A percentile compares a stretch with the other conserved stretches of the same genome.
Conservation (phyloP, 495 filamentous ascomycete genomes). For the Penicillium pulvis region DNA sequence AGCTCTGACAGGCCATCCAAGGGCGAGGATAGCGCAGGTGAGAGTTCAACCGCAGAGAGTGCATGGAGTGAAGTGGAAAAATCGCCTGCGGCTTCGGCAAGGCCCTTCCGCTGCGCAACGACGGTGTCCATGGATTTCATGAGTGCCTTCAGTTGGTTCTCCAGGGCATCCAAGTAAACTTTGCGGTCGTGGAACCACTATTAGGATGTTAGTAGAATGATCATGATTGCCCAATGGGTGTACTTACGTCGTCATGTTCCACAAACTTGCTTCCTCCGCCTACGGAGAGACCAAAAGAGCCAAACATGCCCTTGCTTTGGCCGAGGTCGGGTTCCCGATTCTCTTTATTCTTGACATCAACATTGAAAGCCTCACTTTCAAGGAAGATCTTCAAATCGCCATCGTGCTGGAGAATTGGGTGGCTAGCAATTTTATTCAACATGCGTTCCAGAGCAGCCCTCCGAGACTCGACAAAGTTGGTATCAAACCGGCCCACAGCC, state of each 20-base stretch:
- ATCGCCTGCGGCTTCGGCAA: constrained; percentile 89
- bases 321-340: constrained; percentile 80
- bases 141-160: constrained; percentile 91
- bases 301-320: constrained; percentile 91
- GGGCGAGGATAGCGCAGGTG: constrained; percentile 82
- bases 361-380: constrained; percentile 91
- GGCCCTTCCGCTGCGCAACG: constrained; percentile 84
- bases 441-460: constrained; percentile 91
- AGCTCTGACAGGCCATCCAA: constrained; percentile 89
- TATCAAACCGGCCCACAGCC: constrained; percentile 93
- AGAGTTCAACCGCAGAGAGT: constrained; percentile 84
- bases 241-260: constrained; percentile 91
- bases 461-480: constrained; percentile 92
- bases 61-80: constrained; percentile 91
- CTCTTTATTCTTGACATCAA: constrained; percentile 98
- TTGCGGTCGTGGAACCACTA: constrained; percentile 98
- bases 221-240: not conserved
- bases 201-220: constrained; percentile 11
- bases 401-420: constrained; percentile 91
- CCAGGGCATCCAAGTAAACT: constrained; percentile 90
- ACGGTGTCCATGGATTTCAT: constrained; percentile 93
- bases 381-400: constrained; percentile 93
- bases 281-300: constrained; percentile 76
- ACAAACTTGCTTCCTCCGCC: constrained; percentile 84
- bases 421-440: constrained; percentile 91